Percentiles rank a stretch among this genome's conserved stretches.
Conservation (phyloP, 2,329 filamentous ascomycete genomes). For the Colletotrichum sp. region DNA sequence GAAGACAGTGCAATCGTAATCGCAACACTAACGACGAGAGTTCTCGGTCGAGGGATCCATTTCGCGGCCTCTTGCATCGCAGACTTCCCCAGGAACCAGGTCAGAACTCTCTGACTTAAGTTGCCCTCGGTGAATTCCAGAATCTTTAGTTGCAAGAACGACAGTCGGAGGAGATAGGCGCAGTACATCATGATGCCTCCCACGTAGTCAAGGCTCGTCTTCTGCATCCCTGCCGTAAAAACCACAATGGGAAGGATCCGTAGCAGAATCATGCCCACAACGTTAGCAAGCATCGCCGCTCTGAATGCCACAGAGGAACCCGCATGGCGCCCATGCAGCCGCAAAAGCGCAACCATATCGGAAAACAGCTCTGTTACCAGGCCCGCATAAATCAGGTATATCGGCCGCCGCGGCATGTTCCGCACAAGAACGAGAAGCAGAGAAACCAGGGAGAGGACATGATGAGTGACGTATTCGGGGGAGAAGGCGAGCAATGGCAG, state of each 20-base stretch:
- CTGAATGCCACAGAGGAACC: not conserved
- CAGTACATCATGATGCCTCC: not conserved
- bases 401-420: not conserved
- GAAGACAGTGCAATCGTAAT: not conserved
- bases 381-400: conserved; percentile 18
- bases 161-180: not conserved
- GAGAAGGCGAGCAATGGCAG: conserved; percentile 14
- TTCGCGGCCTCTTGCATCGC: not conserved
- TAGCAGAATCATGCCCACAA: not conserved
- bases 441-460: conserved; percentile 13
- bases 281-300: not conserved
- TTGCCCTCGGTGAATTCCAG: not conserved
- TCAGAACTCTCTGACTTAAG: not conserved
- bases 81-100: not conserved
- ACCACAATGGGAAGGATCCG: not conserved
- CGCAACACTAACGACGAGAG: not conserved
- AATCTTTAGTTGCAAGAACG: not conserved
- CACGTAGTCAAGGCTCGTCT: not conserved
- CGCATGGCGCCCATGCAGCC: not conserved
- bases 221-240: not conserved
- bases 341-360: not conserved
- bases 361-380: conserved; percentile 18
- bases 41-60: not conserved
- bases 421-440: not conserved
- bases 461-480: conserved; percentile 16